Conservation (phyloP, 371 early-diverging fungal genomes). For the Mucor indicus region DNA sequence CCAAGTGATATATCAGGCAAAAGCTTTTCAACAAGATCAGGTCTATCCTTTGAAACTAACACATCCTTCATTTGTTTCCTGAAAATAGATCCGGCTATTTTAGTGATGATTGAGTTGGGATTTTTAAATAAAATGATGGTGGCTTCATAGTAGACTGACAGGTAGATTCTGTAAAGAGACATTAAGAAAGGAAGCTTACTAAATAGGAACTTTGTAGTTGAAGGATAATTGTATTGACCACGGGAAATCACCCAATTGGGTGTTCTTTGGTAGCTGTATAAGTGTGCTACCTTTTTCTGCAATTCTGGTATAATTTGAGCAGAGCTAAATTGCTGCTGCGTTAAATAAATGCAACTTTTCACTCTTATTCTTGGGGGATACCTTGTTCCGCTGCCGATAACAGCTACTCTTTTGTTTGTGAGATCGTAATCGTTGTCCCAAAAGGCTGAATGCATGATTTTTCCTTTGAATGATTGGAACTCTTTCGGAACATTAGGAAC, state of each 20-base stretch:
- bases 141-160: neutral
- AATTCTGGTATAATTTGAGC: conserved; percentile 50
- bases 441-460: conserved; percentile 46
- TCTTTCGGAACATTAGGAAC: conserved; percentile 51
- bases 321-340: conserved; percentile 16
- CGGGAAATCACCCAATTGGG: conserved; percentile 41
- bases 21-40: conserved; percentile 32
- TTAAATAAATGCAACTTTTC: too few species aligned
- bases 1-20: conserved; percentile 50
- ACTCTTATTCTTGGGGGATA: conserved; percentile 4
- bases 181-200: conserved; percentile 39
- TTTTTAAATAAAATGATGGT: neutral
- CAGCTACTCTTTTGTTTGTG: conserved; percentile 47
- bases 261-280: conserved; percentile 51
- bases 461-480: conserved; percentile 44
- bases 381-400: conserved; percentile 59
- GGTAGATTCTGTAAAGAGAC: conserved; percentile 17
- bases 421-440: conserved; percentile 49
- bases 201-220: conserved; percentile 30
- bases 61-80: conserved; percentile 13
- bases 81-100: neutral
- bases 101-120: conserved; percentile 1
- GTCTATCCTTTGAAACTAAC: conserved; percentile 13
- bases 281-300: conserved; percentile 26
- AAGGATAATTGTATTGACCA: conserved; percentile 19